Evolutionary conservation across 345 rosid species (phyloP).

Genomic region (Gossypium arboreum): DNA sequence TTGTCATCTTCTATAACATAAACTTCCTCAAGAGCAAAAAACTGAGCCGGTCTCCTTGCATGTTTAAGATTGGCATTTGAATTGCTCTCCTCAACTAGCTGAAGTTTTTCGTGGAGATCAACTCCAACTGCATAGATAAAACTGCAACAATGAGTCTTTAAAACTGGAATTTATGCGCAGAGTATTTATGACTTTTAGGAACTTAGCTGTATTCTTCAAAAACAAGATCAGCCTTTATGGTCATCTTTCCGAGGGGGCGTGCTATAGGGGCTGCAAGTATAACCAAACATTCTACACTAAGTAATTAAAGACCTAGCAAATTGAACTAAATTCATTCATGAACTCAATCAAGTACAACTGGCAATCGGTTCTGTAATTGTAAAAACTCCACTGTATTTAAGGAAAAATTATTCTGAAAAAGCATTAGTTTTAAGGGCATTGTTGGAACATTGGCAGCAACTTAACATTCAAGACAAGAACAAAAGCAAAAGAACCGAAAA

Average conservation of each 20-base stretch:
- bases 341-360: not conserved
- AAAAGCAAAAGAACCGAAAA: too few relatives aligned
- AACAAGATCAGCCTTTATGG: slow-evolving; percentile 73
- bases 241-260: slow-evolving; percentile 47
- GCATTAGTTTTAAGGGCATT: not conserved
- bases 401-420: not conserved
- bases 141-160: not conserved
- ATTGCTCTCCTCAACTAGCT: slow-evolving; percentile 38
- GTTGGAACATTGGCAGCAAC: too few relatives aligned
- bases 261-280: slow-evolving; percentile 67
- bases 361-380: not conserved
- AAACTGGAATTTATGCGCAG: not conserved
- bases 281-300: slow-evolving; percentile 11
- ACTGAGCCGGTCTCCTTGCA: slow-evolving; percentile 34
- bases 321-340: slow-evolving; percentile 13
- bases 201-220: slow-evolving; percentile 81
- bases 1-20: slow-evolving; percentile 37
- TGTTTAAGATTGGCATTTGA: slow-evolving; percentile 22
- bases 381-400: not conserved
- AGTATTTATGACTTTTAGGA: slow-evolving; percentile 4
- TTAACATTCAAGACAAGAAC: too few relatives aligned
- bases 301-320: not conserved
- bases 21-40: slow-evolving; percentile 36
- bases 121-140: slow-evolving; percentile 58
- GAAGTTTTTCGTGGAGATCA: slow-evolving; percentile 62